Conservation (phyloP, 805 yeast species). For the Candida coquimbonensis region DNA sequence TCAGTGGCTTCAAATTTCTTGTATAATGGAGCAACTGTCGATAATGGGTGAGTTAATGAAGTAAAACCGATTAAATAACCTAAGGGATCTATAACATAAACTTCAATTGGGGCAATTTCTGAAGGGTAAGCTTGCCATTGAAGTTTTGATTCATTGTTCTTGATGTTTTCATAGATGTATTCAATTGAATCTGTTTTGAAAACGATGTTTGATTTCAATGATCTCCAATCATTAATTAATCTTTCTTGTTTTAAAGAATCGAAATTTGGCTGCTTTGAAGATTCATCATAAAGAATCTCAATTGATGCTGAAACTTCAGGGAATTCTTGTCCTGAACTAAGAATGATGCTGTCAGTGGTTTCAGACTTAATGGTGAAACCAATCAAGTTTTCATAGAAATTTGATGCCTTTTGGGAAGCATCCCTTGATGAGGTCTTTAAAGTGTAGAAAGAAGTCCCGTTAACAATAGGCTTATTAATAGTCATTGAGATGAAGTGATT, state of each 20-base stretch:
- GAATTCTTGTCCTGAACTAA: constrained; percentile 25
- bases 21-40: constrained; percentile 35
- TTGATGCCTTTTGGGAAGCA: constrained; percentile 38
- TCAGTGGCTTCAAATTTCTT: constrained; percentile 2
- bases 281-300: constrained; percentile 20
- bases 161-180: constrained; percentile 21
- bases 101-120: constrained; percentile 65
- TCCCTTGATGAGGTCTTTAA: constrained; percentile 44
- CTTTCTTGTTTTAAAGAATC: constrained; percentile 23
- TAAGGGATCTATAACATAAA: constrained; percentile 75
- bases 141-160: constrained; percentile 16
- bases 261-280: constrained; percentile 19
- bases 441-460: constrained; percentile 48
- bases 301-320: constrained; percentile 24
- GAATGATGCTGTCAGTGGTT: constrained; percentile 15
- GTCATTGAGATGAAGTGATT: background rate
- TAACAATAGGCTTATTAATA: constrained; percentile 34
- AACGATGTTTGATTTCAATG: constrained; percentile 35
- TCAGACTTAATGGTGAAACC: constrained; percentile 27
- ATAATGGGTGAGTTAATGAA: constrained; percentile 47
- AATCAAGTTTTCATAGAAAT: constrained; percentile 49
- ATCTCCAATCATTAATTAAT: constrained; percentile 41
- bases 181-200: constrained; percentile 26
- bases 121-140: constrained; percentile 61
- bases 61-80: constrained; percentile 82